Percentiles rank a stretch among this genome's conserved stretches.
Conservation (phyloP, 164 flowering plant genomes). For the Chimonanthus salicifolius region DNA sequence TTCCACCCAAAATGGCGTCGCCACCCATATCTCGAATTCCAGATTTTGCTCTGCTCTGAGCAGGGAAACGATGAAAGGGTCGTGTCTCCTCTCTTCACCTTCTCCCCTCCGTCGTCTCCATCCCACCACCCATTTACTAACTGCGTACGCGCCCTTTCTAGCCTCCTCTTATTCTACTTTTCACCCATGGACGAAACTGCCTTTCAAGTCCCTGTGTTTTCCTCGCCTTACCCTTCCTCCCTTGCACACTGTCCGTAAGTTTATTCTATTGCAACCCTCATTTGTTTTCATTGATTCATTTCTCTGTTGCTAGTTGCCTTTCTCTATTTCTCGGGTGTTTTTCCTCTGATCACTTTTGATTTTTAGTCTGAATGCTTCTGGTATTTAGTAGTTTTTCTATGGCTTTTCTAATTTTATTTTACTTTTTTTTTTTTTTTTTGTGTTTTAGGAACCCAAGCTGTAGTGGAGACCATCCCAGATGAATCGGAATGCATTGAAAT, state of each 20-base stretch:
- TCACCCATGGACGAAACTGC: not conserved
- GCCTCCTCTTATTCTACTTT: not conserved
- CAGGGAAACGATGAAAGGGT: slow-evolving; percentile 6
- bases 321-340: not conserved
- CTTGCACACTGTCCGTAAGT: slow-evolving; percentile 12
- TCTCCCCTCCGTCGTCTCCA: slow-evolving; percentile 1
- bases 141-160: not conserved
- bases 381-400: not conserved
- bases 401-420: slow-evolving; percentile 1
- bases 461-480: slow-evolving; percentile 26
- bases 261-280: not conserved
- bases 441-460: slow-evolving; percentile 31
- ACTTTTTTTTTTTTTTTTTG: not conserved
- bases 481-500: slow-evolving; percentile 54
- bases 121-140: not conserved
- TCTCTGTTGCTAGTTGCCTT: not conserved
- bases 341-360: not conserved
- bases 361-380: slow-evolving; percentile 5
- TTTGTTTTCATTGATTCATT: not conserved
- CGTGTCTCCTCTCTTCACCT: slow-evolving; percentile 5
- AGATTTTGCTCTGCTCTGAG: not conserved
- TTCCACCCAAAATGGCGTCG: not conserved
- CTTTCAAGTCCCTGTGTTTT: not conserved
- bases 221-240: slow-evolving; percentile 4
- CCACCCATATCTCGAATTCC: not conserved